Conservation (phyloP, 345 rosid genomes). For the Moricandia arvensis region DNA sequence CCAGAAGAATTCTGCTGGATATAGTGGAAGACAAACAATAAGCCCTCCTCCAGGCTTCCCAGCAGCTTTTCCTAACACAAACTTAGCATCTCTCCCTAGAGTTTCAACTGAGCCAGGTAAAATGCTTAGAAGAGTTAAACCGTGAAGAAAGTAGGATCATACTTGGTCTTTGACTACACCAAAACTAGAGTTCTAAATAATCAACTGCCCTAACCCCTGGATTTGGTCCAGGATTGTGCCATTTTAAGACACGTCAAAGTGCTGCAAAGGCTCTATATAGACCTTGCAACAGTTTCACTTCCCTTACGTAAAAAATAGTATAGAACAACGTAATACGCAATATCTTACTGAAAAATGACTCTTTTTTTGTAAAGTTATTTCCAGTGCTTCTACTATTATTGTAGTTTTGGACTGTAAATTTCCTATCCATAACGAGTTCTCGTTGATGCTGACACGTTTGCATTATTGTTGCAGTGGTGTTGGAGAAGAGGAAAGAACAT, state of each 20-base stretch:
- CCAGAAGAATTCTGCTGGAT: slow-evolving; percentile 31
- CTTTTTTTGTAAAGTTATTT: background rate
- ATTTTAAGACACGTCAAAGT: background rate
- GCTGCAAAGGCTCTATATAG: slow-evolving; percentile 1
- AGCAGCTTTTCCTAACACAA: slow-evolving; percentile 13
- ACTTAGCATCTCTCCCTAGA: slow-evolving; percentile 22
- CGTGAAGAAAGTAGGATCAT: background rate
- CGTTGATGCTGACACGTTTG: slow-evolving; percentile 19
- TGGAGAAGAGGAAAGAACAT: slow-evolving; percentile 55
- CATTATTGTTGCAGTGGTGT: slow-evolving; percentile 42
- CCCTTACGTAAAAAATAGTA: background rate
- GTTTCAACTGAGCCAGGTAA: slow-evolving; percentile 43
- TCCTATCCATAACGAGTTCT: background rate
- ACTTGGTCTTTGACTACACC: background rate
- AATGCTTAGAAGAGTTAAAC: slow-evolving; percentile 6
- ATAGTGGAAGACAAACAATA: slow-evolving; percentile 32
- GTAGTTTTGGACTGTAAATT: background rate
- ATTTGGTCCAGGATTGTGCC: background rate
- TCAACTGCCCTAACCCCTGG: background rate
- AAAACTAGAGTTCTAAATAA: background rate
- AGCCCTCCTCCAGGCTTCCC: slow-evolving; percentile 33
- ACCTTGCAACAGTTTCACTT: slow-evolving; percentile 2
- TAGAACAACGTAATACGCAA: background rate
- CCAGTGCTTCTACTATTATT: slow-evolving; percentile 6
- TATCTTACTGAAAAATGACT: background rate